Percentiles rank a stretch among this genome's conserved stretches.
Evolutionary conservation across 2,329 filamentous ascomycete genomes (phyloP).

Genomic region (Paraphoma sp.): DNA sequence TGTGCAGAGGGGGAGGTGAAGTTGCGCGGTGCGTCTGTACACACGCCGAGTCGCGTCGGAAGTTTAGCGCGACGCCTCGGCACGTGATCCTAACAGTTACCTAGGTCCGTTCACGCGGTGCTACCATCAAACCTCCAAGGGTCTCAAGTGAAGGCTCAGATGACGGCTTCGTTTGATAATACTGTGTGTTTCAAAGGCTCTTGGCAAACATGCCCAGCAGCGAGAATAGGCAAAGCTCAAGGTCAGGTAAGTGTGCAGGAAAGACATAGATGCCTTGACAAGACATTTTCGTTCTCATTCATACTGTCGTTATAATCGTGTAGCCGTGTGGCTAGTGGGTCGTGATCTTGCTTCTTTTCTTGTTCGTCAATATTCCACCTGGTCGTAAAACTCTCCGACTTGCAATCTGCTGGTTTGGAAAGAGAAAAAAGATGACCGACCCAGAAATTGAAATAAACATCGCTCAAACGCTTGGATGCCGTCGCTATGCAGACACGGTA

Average conservation of each 20-base stretch:
- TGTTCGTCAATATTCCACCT: constrained; percentile 7
- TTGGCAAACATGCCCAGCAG: neutral
- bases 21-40: neutral
- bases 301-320: constrained; percentile 17
- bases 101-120: too few species aligned
- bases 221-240: too few species aligned
- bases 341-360: constrained; percentile 21
- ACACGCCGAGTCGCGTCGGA: neutral
- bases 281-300: constrained; percentile 4
- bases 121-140: too few species aligned
- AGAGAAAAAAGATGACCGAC: constrained; percentile 17
- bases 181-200: neutral
- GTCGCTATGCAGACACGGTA: constrained; percentile 44
- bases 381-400: neutral
- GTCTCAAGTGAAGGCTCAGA: too few species aligned
- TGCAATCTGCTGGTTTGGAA: neutral
- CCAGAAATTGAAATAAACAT: constrained; percentile 15
- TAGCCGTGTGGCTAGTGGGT: constrained; percentile 16
- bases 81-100: neutral
- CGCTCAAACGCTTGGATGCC: constrained; percentile 45
- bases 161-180: too few species aligned
- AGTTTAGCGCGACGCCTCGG: neutral
- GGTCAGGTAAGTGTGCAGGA: too few species aligned
- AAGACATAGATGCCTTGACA: too few species aligned
- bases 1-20: neutral